These are phyloP conservation scores for Skeletonema potamos DNA, from an alignment of 108 stramenopile species.

Conservation along the genomic window DNA sequence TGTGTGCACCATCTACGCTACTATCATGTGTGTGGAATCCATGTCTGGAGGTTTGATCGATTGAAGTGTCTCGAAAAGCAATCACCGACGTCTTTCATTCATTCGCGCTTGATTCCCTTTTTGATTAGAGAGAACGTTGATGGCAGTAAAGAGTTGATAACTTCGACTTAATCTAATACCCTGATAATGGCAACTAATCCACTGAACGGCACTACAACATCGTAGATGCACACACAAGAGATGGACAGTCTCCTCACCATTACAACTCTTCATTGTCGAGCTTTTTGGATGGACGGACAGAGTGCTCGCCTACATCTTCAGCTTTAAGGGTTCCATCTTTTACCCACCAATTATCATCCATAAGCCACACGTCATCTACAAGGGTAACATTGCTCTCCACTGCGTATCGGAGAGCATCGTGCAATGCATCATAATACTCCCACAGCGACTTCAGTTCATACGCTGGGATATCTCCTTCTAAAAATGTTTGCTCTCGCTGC, in stretches of 20 bases:
- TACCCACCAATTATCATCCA: constrained; percentile 35
- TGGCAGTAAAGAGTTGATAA: too few relatives aligned
- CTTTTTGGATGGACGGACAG: neutral
- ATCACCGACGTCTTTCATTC: too few relatives aligned
- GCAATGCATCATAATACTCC: constrained; percentile 40
- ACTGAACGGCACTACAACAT: too few relatives aligned
- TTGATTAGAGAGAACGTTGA: too few relatives aligned
- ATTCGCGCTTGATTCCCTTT: too few relatives aligned
- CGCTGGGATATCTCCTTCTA: neutral
- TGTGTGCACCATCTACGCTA: too few relatives aligned
- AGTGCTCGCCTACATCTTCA: constrained; percentile 10
- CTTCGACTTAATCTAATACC: too few relatives aligned
- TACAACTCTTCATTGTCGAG: neutral
- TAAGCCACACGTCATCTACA: constrained; percentile 33
- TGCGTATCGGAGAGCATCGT: constrained; percentile 16
- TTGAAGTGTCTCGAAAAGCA: too few relatives aligned
- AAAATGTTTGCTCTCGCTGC: neutral
- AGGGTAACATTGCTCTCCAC: constrained; percentile 16
- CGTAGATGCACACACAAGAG: too few relatives aligned
- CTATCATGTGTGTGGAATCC: too few relatives aligned
- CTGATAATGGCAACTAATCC: too few relatives aligned
- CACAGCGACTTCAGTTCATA: constrained; percentile 25
- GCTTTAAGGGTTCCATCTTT: constrained; percentile 22
- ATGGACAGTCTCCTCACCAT: neutral
- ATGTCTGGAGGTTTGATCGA: too few relatives aligned